These are phyloP conservation scores for Pythium insidiosum DNA, from an alignment of 352 stramenopile genomes.

Conservation along the genomic window DNA sequence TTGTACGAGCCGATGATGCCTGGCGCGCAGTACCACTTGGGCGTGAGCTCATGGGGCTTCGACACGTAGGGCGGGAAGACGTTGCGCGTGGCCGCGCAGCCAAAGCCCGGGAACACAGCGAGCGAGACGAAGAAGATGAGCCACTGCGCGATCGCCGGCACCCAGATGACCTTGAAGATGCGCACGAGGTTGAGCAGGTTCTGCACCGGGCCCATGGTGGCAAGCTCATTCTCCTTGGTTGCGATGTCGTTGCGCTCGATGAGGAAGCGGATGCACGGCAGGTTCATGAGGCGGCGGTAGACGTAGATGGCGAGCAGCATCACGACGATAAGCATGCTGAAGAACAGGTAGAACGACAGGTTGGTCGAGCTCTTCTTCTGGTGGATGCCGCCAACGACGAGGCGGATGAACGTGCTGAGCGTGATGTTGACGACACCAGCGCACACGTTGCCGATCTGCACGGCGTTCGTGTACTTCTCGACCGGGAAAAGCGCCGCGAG, in stretches of 20 bases:
- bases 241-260: constrained; percentile 34
- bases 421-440: constrained; percentile 50
- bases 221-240: constrained; percentile 21
- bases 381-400: constrained; percentile 32
- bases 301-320: constrained; percentile 32
- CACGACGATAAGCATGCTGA: constrained; percentile 41
- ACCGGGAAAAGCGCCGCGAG: constrained; percentile 49
- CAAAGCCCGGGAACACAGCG: constrained; percentile 41
- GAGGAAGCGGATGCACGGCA: constrained; percentile 43
- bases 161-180: constrained; percentile 40
- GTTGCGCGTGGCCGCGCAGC: constrained; percentile 28
- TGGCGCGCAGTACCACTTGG: constrained; percentile 18
- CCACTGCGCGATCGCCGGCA: constrained; percentile 39
- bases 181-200: constrained; percentile 32
- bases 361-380: constrained; percentile 25
- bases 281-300: constrained; percentile 23
- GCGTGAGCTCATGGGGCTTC: background rate
- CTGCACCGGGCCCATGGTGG: constrained; percentile 17
- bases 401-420: constrained; percentile 36
- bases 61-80: constrained; percentile 17
- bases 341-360: constrained; percentile 57
- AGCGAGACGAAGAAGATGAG: constrained; percentile 58
- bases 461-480: constrained; percentile 58
- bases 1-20: constrained; percentile 28
- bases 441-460: constrained; percentile 54